Base-by-base conservation (phyloP, 345 rosid genomes). In the Hevea brasiliensis region DNA sequence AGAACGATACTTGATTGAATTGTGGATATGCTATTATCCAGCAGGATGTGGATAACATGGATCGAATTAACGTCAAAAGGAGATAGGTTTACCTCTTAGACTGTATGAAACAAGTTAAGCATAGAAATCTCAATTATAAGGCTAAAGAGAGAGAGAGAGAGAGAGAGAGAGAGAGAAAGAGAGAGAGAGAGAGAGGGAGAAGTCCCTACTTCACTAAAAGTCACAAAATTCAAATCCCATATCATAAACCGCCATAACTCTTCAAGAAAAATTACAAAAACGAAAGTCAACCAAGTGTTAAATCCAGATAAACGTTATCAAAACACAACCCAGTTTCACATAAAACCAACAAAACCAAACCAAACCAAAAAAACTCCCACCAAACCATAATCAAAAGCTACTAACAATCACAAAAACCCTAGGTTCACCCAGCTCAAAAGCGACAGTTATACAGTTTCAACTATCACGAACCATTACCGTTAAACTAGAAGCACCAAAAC, bases 261-360 rank as follows among this genome's bases (percentile, higher is more conserved):
- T 68, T 51, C 32, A 67, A 76, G 61, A 5, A 68, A 63, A 72
- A 47, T 71, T 35, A 42, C 41, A 48, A 23, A 65, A 68, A 63
- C n/a, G 12, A 80, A 78, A 86, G 85, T 74, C 82, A 82, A 86
- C 84, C 80, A 70, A 67, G 61, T 27, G 10, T 35, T 24, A n/a
- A 68, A 60, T 65, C n/a, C 60, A 62, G 37, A 70, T 21, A 67
- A 68, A 60, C 72, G 66, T 4, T 12, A 60, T 17, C 53, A 67
- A 40, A 44, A 63, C 67, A 54, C 24, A 40, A 61, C 42, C 41
- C 47, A 71, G 21, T 42, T 70, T 55, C 61, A 69, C 20, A 8
- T 14, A 48, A 40, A 47, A 41, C 11, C 1, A 26, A 54, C 37
- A 51, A 29, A 53, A 26, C 23, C 14, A 45, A 70, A 35, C 45